A percentile compares a stretch with the other conserved stretches of the same genome.
Conservation (phyloP, 2,329 filamentous ascomycete genomes). For the Phialocephala subalpina region DNA sequence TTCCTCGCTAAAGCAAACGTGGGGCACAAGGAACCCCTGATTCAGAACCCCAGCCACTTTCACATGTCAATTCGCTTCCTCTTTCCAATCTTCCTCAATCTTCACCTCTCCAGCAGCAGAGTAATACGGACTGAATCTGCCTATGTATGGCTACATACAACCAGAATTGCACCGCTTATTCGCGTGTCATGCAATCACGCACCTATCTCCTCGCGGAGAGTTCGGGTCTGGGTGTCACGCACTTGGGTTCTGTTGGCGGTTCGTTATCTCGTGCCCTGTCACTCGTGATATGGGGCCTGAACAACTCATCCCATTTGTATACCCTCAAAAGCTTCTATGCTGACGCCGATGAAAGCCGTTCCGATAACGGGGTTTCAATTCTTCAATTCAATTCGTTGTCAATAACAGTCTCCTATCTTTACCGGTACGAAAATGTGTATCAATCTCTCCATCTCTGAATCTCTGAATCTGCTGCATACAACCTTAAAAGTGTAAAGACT, state of each 20-base stretch:
- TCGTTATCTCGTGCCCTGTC: conserved; percentile 6
- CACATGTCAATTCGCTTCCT: neutral
- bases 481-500: too few relatives aligned
- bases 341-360: neutral
- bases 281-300: neutral
- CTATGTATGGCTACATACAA: neutral
- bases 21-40: neutral
- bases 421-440: neutral
- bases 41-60: neutral
- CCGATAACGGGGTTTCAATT: neutral
- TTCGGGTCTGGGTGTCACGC: neutral
- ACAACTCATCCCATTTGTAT: neutral
- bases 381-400: too few relatives aligned
- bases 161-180: neutral
- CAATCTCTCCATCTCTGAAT: neutral
- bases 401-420: neutral
- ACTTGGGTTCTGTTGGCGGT: neutral
- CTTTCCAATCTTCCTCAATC: neutral
- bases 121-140: neutral
- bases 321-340: neutral
- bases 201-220: neutral
- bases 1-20: neutral
- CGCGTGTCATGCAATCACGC: neutral
- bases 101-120: neutral
- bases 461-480: neutral